Conservation (phyloP, 1,139 yeast genomes). For the Spathaspora sp. region DNA sequence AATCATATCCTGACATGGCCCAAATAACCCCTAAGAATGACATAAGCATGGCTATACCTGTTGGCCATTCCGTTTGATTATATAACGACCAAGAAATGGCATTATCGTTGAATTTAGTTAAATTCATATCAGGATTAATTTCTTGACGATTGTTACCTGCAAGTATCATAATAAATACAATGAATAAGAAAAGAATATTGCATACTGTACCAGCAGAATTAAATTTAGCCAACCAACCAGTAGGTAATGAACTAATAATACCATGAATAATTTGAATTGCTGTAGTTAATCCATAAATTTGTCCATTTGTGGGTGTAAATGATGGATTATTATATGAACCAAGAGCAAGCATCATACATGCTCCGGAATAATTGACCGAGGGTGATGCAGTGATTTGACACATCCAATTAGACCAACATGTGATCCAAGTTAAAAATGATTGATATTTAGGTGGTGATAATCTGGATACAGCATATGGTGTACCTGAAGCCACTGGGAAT, state of each 20-base stretch:
- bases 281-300: conserved; percentile 49
- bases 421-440: conserved; percentile 57
- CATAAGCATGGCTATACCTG: conserved; percentile 61
- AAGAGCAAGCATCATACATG: conserved; percentile 59
- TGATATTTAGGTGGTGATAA: conserved; percentile 54
- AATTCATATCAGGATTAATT: conserved; percentile 20
- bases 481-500: conserved; percentile 50
- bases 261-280: conserved; percentile 55
- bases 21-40: conserved; percentile 67
- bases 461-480: conserved; percentile 51
- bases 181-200: conserved; percentile 51
- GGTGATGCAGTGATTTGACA: conserved; percentile 52
- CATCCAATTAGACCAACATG: conserved; percentile 57
- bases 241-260: conserved; percentile 48
- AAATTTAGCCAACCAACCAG: conserved; percentile 57
- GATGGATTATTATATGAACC: conserved; percentile 33
- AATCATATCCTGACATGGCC: conserved; percentile 78
- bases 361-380: conserved; percentile 61
- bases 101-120: conserved; percentile 52
- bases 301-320: conserved; percentile 50
- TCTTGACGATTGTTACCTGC: conserved; percentile 49
- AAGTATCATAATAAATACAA: conserved; percentile 58
- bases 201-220: conserved; percentile 52
- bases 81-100: conserved; percentile 55
- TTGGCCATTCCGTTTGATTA: conserved; percentile 68